Evolutionary conservation across 2,329 filamentous ascomycete species (phyloP), one percentile per base, ranked within the genome.

Genomic region (Teratosphaeriaceae sp.): DNA sequence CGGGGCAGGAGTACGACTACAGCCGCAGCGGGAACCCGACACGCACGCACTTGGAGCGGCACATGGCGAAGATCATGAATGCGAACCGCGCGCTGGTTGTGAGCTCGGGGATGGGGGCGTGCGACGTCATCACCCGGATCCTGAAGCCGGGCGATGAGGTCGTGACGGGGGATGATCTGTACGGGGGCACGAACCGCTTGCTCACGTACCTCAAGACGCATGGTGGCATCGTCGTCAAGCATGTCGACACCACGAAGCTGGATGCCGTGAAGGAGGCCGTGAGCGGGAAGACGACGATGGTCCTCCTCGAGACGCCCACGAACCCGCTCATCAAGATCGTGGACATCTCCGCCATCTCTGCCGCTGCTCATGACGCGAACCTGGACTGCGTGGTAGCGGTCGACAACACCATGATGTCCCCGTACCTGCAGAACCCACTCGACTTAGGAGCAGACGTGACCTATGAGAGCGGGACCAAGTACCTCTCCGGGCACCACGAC

Each of bases 261-360:
- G 81, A 85, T 26, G 76, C 74, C 31, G 86, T 97, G 30, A 72
- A 73, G 53, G 70, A 74, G 12, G 80, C 84, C 4, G 66, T 97
- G 39, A 84, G 74, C 39, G 69, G 75, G 40, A 95, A 92, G 71
- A 98, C 92, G 0, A 79, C 88, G 54, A 94, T 98, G 87, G 88
- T 98, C 1, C 74, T 98, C 27, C 78, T 98, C 19, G 92, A 98
- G 67, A 95, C 89, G 0, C 92, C 94, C 2, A 98, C 92, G 21
- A 98, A 98, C 68, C 94, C 92, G 5, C 72, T 98, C 38, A 97
- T 98, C 74, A 98, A 98, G 71, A 89, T 98, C 55, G 88, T 94
- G 57, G 92, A 98, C 63, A 85, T 98, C 46, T 76, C 83, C 3
- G 74, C 80, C 18, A 94, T 98, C 54, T 80, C 92, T 12, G 73